Evolutionary conservation across 306 rosid genomes (phyloP).

Genomic region (Purshia tridentata): DNA sequence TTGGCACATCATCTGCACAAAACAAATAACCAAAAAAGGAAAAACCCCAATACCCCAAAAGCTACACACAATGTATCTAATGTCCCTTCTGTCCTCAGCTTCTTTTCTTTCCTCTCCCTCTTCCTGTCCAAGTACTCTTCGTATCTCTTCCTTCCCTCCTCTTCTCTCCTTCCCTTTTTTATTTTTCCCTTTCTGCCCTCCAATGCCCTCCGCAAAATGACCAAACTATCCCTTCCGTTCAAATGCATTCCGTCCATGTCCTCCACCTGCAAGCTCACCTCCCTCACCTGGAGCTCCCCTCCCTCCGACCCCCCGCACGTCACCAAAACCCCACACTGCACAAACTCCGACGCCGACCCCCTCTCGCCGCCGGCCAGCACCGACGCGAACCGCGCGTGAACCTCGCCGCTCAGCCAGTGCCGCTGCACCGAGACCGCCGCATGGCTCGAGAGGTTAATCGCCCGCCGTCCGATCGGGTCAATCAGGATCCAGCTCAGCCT

Average conservation of each 20-base stretch:
- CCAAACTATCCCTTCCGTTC: slow-evolving; percentile 70
- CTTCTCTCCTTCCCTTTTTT: slow-evolving; percentile 6
- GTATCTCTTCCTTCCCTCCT: slow-evolving; percentile 34
- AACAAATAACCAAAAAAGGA: slow-evolving; percentile 23
- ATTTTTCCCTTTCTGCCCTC: slow-evolving; percentile 47
- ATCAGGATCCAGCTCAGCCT: slow-evolving; percentile 67
- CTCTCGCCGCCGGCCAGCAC: slow-evolving; percentile 49
- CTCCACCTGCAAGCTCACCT: slow-evolving; percentile 61
- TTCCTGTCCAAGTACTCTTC: slow-evolving; percentile 41
- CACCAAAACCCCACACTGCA: slow-evolving; percentile 44
- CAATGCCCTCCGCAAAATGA: slow-evolving; percentile 46
- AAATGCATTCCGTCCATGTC: slow-evolving; percentile 66
- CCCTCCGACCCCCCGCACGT: slow-evolving; percentile 45
- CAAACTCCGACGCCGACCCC: slow-evolving; percentile 56
- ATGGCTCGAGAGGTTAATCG: slow-evolving; percentile 67
- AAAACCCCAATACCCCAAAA: slow-evolving; percentile 39
- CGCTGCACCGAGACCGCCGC: slow-evolving; percentile 50
- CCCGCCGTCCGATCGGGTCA: slow-evolving; percentile 47
- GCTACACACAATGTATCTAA: slow-evolving; percentile 60
- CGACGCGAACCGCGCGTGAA: slow-evolving; percentile 49
- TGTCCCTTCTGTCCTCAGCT: slow-evolving; percentile 51
- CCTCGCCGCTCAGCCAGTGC: slow-evolving; percentile 80
- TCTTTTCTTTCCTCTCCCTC: slow-evolving; percentile 46
- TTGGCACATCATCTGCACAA: slow-evolving; percentile 15
- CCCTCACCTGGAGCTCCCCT: slow-evolving; percentile 56